These are phyloP conservation scores for Zoysia matrella DNA, from an alignment of 202 grass and related monocot genomes.

Conservation along the genomic window DNA sequence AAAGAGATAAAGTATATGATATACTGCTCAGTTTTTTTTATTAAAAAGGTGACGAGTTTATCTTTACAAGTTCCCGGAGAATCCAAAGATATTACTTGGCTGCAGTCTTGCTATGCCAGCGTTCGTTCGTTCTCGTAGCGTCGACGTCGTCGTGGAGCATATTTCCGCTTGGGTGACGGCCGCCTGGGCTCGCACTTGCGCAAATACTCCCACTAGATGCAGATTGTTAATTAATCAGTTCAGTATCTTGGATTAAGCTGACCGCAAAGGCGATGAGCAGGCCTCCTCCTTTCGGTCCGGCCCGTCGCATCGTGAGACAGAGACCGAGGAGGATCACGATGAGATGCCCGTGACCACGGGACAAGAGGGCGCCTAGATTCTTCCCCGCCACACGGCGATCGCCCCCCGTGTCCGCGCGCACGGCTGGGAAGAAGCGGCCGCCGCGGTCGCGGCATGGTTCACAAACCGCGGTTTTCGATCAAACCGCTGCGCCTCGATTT, in stretches of 20 bases:
- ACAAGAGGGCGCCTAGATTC: no score
- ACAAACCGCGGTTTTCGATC: no score
- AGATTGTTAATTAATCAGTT: neutral
- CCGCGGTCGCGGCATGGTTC: no score
- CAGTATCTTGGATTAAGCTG: neutral
- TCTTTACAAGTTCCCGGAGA: neutral
- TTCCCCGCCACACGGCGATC: no score
- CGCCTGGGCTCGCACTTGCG: conserved; percentile 26
- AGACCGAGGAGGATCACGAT: neutral
- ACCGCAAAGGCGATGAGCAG: neutral
- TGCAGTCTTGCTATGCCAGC: neutral
- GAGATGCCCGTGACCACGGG: neutral
- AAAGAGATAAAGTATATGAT: neutral
- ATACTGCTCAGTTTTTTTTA: no score
- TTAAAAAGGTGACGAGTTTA: neutral
- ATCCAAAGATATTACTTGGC: neutral
- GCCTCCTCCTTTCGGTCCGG: neutral
- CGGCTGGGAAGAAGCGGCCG: no score
- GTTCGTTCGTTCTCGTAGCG: neutral
- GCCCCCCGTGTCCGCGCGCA: no score
- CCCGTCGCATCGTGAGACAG: neutral
- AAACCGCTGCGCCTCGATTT: no score
- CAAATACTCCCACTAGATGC: neutral
- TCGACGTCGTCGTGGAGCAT: neutral
- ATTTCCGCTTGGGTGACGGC: neutral